A percentile compares a stretch with the other conserved stretches of the same genome.
Evolutionary conservation across 2,329 filamentous ascomycete species (phyloP).

Genomic region (Grosmannia huntii): DNA sequence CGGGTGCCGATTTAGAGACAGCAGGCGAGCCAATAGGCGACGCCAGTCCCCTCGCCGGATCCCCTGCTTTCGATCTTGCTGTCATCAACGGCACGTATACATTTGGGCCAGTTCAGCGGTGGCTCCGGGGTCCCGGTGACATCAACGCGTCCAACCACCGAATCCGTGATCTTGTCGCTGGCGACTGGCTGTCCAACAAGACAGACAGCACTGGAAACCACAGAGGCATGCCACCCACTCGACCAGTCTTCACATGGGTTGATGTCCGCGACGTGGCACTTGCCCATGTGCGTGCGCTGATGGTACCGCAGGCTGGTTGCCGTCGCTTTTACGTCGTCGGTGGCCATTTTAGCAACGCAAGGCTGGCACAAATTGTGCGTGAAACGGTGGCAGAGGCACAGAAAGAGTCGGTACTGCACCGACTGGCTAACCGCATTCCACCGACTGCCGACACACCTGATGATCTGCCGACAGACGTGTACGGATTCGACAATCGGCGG

Average conservation of each 20-base stretch:
- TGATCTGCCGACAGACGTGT: constrained; percentile 34
- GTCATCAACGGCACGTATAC: constrained; percentile 51
- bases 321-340: constrained; percentile 53
- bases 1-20: constrained; percentile 27
- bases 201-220: background rate
- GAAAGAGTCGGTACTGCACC: background rate
- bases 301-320: constrained; percentile 41
- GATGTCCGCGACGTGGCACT: constrained; percentile 49
- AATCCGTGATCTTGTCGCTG: constrained; percentile 49
- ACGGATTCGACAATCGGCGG: constrained; percentile 41
- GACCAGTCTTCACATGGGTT: constrained; percentile 44
- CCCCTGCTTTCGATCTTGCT: constrained; percentile 42
- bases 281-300: constrained; percentile 47
- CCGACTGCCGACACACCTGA: constrained; percentile 21
- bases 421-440: constrained; percentile 25
- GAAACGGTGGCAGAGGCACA: background rate
- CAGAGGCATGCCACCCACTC: constrained; percentile 41
- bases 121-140: constrained; percentile 46
- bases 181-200: constrained; percentile 28
- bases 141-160: constrained; percentile 65
- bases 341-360: constrained; percentile 47
- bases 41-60: background rate
- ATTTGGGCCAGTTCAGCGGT: constrained; percentile 51
- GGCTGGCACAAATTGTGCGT: constrained; percentile 40
- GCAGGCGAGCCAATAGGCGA: constrained; percentile 13